These are phyloP conservation scores for Hymenochaete sp. DNA, from an alignment of 1,284 basidiomycete genomes.

Conservation along the genomic window DNA sequence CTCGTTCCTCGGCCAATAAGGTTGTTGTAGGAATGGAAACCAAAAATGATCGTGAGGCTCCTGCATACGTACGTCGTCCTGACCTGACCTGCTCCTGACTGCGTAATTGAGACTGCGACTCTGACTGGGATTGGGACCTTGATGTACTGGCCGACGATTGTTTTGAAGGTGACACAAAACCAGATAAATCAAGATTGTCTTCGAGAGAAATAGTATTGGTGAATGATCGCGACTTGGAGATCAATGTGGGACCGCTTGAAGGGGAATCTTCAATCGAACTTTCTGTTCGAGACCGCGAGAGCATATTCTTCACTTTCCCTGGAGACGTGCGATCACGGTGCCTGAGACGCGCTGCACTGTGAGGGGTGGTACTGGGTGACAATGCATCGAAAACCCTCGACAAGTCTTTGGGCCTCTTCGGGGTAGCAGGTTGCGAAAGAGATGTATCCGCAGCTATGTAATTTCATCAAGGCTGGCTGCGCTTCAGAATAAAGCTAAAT, in stretches of 20 bases:
- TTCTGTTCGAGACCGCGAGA: conserved; percentile 44
- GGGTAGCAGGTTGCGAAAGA: conserved; percentile 18
- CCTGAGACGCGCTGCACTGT: conserved; percentile 5
- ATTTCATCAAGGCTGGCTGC: too few relatives aligned
- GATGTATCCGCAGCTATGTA: too few relatives aligned
- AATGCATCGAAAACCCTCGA: conserved; percentile 29
- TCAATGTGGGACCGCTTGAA: conserved; percentile 17
- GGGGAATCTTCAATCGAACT: conserved; percentile 35
- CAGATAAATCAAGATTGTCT: neutral
- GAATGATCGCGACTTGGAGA: conserved; percentile 33
- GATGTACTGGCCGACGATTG: neutral
- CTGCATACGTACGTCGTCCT: conserved; percentile 77
- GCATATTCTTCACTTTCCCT: conserved; percentile 37
- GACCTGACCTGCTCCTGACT: conserved; percentile 25
- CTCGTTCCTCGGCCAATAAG: conserved; percentile 20
- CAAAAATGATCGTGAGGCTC: conserved; percentile 67
- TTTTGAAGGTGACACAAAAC: neutral
- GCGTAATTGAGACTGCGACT: conserved; percentile 9
- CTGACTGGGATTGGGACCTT: conserved; percentile 3
- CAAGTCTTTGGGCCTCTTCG: conserved; percentile 27
- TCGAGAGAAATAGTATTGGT: conserved; percentile 21
- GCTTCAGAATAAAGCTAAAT: neutral
- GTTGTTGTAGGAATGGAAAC: conserved; percentile 29
- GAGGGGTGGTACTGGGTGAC: conserved; percentile 13
- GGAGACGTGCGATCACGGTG: conserved; percentile 17